Conservation (phyloP, 176 grass and related monocot genomes). For the Aechmea fasciata region DNA sequence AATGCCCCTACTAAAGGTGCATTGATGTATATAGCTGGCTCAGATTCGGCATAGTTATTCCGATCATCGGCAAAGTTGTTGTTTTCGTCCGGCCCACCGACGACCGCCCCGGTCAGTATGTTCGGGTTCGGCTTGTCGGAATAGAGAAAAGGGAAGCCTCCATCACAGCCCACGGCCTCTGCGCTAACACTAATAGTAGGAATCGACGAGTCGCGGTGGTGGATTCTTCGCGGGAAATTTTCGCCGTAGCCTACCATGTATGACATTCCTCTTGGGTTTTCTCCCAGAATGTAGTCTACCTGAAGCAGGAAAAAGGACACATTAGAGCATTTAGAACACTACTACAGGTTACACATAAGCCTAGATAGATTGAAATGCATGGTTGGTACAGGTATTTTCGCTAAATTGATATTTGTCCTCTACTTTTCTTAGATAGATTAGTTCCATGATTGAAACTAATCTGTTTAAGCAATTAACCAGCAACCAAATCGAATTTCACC, state of each 20-base stretch:
- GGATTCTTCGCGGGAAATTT: neutral
- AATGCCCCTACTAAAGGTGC: conserved; percentile 8
- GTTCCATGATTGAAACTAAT: too few species aligned
- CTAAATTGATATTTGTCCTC: too few species aligned
- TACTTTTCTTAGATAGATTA: too few species aligned
- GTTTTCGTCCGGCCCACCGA: conserved; percentile 9
- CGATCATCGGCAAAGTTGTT: conserved; percentile 12
- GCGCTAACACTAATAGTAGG: neutral
- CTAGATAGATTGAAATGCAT: too few species aligned
- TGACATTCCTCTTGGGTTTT: conserved; percentile 10
- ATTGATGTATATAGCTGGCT: conserved; percentile 23
- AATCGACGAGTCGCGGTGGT: conserved; percentile 17
- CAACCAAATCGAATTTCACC: too few species aligned
- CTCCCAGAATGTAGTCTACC: conserved; percentile 22
- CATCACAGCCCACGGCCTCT: neutral
- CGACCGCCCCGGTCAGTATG: conserved; percentile 3
- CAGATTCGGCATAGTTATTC: conserved; percentile 4
- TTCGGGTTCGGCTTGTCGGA: conserved; percentile 1
- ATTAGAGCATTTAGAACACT: neutral
- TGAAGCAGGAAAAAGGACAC: neutral
- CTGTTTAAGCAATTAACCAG: too few species aligned
- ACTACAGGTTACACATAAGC: too few species aligned
- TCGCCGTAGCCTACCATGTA: conserved; percentile 21
- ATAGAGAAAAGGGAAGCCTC: conserved; percentile 3
- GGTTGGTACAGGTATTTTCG: too few species aligned